Conservation (phyloP, 164 flowering plant species). For the Nelumbo lutea region DNA sequence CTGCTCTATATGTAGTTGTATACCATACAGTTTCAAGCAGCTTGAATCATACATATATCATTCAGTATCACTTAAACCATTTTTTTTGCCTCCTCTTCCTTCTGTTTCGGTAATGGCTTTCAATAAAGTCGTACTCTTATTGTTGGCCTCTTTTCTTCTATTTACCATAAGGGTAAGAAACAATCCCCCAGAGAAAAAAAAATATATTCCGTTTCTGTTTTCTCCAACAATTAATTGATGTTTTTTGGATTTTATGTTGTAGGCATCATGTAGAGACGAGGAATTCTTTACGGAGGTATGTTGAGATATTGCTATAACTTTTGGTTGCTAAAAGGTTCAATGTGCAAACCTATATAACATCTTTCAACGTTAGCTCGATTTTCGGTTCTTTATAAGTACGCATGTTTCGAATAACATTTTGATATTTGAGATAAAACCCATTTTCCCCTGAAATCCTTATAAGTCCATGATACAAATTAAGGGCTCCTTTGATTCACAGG, state of each 20-base stretch:
- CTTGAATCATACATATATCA: neutral
- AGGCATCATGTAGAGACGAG: slow-evolving; percentile 11
- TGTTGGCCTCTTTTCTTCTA: slow-evolving; percentile 28
- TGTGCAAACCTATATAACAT: too few species aligned
- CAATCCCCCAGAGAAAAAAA: too few species aligned
- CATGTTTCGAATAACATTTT: too few species aligned
- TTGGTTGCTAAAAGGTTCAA: too few species aligned
- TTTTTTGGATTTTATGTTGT: neutral
- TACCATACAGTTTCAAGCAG: neutral
- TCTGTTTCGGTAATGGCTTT: slow-evolving; percentile 24
- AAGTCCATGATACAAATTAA: too few species aligned
- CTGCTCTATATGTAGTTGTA: too few species aligned
- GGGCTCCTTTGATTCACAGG: too few species aligned
- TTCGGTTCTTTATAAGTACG: too few species aligned
- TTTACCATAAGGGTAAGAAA: slow-evolving; percentile 17
- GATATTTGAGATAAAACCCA: too few species aligned
- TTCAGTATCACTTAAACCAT: neutral
- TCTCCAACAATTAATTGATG: neutral
- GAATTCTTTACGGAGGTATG: slow-evolving; percentile 6
- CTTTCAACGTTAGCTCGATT: too few species aligned
- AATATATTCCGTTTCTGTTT: neutral
- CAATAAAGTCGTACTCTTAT: slow-evolving; percentile 21
- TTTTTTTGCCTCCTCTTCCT: neutral
- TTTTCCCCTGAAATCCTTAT: too few species aligned
- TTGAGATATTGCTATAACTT: too few species aligned